Evolutionary conservation across 2,329 filamentous ascomycete genomes (phyloP).

Genomic region (Sporothrix euskadiensis): DNA sequence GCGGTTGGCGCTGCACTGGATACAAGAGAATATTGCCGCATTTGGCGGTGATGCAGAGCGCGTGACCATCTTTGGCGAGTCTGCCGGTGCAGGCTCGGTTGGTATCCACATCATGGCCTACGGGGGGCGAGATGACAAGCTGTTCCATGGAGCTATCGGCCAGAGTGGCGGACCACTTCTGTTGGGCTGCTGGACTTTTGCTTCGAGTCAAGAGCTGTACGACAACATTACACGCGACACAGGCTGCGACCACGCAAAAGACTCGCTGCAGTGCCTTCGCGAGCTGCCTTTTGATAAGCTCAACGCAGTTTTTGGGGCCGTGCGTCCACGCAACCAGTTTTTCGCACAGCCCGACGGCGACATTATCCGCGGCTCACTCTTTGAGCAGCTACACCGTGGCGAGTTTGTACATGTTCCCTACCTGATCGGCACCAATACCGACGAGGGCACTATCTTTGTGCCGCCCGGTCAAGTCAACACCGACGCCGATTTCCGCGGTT

Average conservation of each 20-base stretch:
- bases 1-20: slow-evolving; percentile 51
- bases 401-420: slow-evolving; percentile 48
- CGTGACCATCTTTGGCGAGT: slow-evolving; percentile 56
- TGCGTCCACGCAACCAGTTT: neutral
- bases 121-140: slow-evolving; percentile 50
- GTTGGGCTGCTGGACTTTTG: neutral
- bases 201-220: neutral
- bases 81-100: slow-evolving; percentile 52
- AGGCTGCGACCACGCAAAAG: neutral
- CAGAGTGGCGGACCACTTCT: slow-evolving; percentile 4
- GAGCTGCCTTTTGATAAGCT: neutral
- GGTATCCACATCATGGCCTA: slow-evolving; percentile 54
- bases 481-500: neutral
- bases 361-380: neutral
- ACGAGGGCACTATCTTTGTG: slow-evolving; percentile 43
- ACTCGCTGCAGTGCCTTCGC: neutral
- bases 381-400: neutral
- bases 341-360: neutral
- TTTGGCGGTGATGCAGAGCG: slow-evolving; percentile 51
- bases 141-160: slow-evolving; percentile 56
- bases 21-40: slow-evolving; percentile 50
- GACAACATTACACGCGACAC: neutral
- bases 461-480: slow-evolving; percentile 3
- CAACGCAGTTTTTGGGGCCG: neutral
- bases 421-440: slow-evolving; percentile 51